These are phyloP conservation scores for Entoloma clypeatum DNA, from an alignment of 1,284 basidiomycete species.

Conservation along the genomic window DNA sequence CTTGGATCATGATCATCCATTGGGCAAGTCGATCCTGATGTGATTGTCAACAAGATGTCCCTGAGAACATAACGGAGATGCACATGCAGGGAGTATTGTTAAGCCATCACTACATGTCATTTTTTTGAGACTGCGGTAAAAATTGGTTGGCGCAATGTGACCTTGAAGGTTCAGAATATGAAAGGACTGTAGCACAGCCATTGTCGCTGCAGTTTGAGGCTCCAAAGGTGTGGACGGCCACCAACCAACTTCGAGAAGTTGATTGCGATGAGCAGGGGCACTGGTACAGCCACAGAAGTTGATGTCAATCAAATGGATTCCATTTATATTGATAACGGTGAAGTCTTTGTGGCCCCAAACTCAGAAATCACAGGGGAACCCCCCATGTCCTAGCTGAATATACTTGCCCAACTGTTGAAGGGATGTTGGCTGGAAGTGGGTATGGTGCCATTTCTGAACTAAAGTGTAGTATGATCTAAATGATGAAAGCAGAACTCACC, in stretches of 20 bases:
- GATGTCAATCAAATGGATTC: constrained; percentile 16
- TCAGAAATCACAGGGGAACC: constrained; percentile 6
- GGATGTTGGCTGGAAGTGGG: constrained; percentile 6
- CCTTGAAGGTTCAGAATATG: constrained; percentile 18
- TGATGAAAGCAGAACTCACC: constrained; percentile 1
- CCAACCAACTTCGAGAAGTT: constrained; percentile 19
- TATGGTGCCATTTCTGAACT: constrained; percentile 11
- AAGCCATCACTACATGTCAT: constrained; percentile 13
- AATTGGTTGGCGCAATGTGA: constrained; percentile 13
- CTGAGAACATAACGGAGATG: too few species aligned
- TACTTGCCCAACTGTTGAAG: constrained; percentile 9
- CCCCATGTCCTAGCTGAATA: constrained; percentile 14
- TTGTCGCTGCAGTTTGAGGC: constrained; percentile 20
- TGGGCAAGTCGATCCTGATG: constrained; percentile 11
- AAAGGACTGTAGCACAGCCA: constrained; percentile 17
- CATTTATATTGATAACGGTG: constrained; percentile 14
- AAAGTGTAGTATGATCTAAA: constrained; percentile 1
- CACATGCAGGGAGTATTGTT: constrained; percentile 7
- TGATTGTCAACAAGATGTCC: background rate
- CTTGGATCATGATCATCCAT: constrained; percentile 14
- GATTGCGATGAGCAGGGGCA: constrained; percentile 4
- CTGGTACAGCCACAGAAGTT: constrained; percentile 19
- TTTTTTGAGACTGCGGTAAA: constrained; percentile 14
- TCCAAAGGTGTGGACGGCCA: constrained; percentile 18
- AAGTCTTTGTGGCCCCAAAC: constrained; percentile 11